These are phyloP conservation scores for Mentha longifolia DNA, from an alignment of 257 asterid species.

Conservation along the genomic window DNA sequence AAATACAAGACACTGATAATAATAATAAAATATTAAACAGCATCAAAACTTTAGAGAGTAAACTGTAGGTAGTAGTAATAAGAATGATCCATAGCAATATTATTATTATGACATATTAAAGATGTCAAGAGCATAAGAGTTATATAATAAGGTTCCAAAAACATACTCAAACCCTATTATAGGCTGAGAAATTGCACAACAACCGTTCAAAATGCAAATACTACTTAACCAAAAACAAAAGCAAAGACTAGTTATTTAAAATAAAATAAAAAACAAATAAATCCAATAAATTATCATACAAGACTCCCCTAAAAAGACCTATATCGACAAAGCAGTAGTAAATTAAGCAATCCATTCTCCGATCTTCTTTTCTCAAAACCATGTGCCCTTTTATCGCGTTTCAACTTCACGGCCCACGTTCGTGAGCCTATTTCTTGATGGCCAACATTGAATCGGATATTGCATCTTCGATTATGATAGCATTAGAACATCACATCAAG, in stretches of 20 bases:
- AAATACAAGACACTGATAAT: background rate
- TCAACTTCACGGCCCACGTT: conserved; percentile 7
- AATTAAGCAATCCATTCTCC: background rate
- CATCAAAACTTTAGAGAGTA: background rate
- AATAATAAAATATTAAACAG: too few relatives aligned
- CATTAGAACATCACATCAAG: conserved; percentile 21
- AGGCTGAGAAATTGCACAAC: conserved; percentile 29
- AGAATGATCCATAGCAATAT: background rate
- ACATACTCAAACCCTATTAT: conserved; percentile 26
- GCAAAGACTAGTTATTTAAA: background rate
- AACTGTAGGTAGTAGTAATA: background rate
- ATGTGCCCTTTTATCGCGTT: conserved; percentile 11
- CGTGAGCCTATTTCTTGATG: conserved; percentile 23
- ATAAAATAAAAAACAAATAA: conserved; percentile 45
- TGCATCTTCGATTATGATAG: conserved; percentile 15
- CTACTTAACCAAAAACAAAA: background rate
- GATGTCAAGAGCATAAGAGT: conserved; percentile 1
- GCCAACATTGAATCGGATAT: background rate
- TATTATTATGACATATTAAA: conserved; percentile 12
- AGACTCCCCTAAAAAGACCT: conserved; percentile 45
- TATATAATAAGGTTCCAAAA: conserved; percentile 25
- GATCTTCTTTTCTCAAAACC: conserved; percentile 4
- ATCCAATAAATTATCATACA: conserved; percentile 54
- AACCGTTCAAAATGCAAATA: conserved; percentile 21
- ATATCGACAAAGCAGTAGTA: conserved; percentile 29